phyloP scores from a whole-genome alignment of 192 early-diverging fungal genomes.

The Helicostylum pulchrum region DNA sequence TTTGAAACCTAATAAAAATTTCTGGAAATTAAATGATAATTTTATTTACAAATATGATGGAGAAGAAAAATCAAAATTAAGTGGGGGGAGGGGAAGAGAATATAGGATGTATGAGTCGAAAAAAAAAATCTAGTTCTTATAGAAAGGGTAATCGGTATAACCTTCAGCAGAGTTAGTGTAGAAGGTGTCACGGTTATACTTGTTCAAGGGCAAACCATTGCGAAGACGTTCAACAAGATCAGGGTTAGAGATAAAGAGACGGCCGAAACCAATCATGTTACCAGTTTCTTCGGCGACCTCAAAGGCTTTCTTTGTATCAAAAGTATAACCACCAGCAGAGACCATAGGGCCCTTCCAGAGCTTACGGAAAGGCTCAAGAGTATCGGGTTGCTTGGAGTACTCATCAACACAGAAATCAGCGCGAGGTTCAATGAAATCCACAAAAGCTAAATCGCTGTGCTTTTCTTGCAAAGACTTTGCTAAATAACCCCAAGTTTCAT shows the following conservation, averaged over 20 bases:
- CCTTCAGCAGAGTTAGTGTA: slow-evolving; percentile 7
- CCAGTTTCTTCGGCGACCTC: slow-evolving; percentile 1
- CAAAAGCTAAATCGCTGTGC: slow-evolving; percentile 29
- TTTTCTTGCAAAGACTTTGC: slow-evolving; percentile 19
- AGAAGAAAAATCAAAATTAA: too few species aligned
- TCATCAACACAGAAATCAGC: not conserved
- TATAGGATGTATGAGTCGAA: too few species aligned
- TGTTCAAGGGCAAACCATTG: slow-evolving; percentile 21
- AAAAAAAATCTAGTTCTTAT: not conserved
- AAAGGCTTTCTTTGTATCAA: not conserved
- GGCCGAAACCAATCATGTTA: slow-evolving; percentile 28
- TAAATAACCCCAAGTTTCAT: slow-evolving; percentile 25
- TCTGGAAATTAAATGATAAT: too few species aligned
- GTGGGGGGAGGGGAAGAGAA: too few species aligned
- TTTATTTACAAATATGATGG: too few species aligned
- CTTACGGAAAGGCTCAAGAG: slow-evolving; percentile 13
- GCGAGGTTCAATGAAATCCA: slow-evolving; percentile 33
- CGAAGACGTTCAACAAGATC: slow-evolving; percentile 26
- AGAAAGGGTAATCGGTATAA: slow-evolving; percentile 33
- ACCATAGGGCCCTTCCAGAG: slow-evolving; percentile 25
- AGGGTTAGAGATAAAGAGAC: slow-evolving; percentile 36
- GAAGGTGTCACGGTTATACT: slow-evolving; percentile 28
- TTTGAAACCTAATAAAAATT: too few species aligned
- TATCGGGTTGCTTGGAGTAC: slow-evolving; percentile 43
- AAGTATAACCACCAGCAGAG: slow-evolving; percentile 22